These are phyloP conservation scores for Cercospora janseana DNA, from an alignment of 2,329 filamentous ascomycete species.

Conservation along the genomic window DNA sequence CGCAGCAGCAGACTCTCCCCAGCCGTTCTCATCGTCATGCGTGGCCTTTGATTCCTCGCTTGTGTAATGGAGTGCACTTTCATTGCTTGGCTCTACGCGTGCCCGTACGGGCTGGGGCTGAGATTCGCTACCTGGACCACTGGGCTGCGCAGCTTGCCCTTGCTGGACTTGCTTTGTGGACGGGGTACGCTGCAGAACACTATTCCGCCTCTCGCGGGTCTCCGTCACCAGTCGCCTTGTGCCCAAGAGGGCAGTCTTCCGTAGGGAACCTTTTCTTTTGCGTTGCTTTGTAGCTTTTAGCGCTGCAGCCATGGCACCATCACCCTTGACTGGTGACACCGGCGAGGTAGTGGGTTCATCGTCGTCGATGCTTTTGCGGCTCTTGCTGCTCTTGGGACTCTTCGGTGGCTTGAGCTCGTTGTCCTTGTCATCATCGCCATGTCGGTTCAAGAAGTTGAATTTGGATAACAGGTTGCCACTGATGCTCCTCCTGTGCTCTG, in stretches of 20 bases:
- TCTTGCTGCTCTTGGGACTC: conserved; percentile 30
- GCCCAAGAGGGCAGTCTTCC: conserved; percentile 81
- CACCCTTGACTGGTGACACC: conserved; percentile 30
- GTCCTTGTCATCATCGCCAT: conserved; percentile 38
- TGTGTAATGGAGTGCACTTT: conserved; percentile 38
- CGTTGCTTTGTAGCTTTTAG: conserved; percentile 51
- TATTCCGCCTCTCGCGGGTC: conserved; percentile 53
- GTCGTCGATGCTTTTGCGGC: conserved; percentile 35
- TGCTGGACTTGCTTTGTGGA: conserved; percentile 25
- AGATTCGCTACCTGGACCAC: background rate
- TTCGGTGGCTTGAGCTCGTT: conserved; percentile 35
- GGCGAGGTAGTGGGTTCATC: conserved; percentile 28
- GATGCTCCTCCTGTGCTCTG: conserved; percentile 53
- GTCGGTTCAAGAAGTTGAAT: conserved; percentile 65
- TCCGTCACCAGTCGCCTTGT: conserved; percentile 60
- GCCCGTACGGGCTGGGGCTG: background rate
- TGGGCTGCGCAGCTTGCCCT: background rate
- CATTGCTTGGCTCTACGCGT: conserved; percentile 32
- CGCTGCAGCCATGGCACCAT: conserved; percentile 28
- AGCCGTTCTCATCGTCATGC: conserved; percentile 30
- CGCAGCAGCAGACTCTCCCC: conserved; percentile 36
- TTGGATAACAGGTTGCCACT: conserved; percentile 67
- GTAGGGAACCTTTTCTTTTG: conserved; percentile 76
- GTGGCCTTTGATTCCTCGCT: conserved; percentile 25
- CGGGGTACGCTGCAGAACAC: conserved; percentile 39